Evolutionary conservation across 108 stramenopile genomes (phyloP).

Genomic region (Skeletonema marinoi): DNA sequence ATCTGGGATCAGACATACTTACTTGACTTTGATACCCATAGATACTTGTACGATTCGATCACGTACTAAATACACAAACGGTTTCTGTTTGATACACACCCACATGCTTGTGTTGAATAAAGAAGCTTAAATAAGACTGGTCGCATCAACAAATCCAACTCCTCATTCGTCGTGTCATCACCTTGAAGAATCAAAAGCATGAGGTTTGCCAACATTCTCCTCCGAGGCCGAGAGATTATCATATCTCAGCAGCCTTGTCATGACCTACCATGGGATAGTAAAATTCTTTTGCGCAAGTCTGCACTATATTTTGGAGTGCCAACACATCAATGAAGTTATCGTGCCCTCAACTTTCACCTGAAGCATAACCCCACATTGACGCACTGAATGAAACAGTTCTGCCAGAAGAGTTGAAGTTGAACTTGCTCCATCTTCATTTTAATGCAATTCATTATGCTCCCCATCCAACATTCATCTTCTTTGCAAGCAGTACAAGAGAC

Average conservation of each 20-base stretch:
- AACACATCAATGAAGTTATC: conserved; percentile 77
- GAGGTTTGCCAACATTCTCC: conserved; percentile 81
- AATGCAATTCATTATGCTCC: conserved; percentile 79
- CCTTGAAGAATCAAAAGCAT: conserved; percentile 73
- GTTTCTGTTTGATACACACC: no score
- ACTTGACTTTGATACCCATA: no score
- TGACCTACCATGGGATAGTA: conserved; percentile 77
- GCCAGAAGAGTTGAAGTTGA: conserved; percentile 88
- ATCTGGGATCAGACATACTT: no score
- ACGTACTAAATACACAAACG: no score
- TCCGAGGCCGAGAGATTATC: conserved; percentile 39
- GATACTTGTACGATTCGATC: no score
- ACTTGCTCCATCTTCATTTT: conserved; percentile 93
- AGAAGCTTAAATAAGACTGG: conserved; percentile 80
- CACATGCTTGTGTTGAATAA: conserved; percentile 33
- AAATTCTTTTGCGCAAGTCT: conserved; percentile 80
- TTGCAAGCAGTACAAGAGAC: no score
- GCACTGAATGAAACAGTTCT: conserved; percentile 92
- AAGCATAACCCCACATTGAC: conserved; percentile 92
- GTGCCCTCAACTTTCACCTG: conserved; percentile 92
- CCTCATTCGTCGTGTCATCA: conserved; percentile 52
- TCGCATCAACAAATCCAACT: conserved; percentile 64
- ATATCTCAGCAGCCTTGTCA: conserved; percentile 86
- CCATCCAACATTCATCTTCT: conserved; percentile 10
- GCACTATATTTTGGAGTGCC: conserved; percentile 78